These are phyloP conservation scores for Penicillium salamii DNA, from an alignment of 495 filamentous ascomycete genomes.

Conservation along the genomic window DNA sequence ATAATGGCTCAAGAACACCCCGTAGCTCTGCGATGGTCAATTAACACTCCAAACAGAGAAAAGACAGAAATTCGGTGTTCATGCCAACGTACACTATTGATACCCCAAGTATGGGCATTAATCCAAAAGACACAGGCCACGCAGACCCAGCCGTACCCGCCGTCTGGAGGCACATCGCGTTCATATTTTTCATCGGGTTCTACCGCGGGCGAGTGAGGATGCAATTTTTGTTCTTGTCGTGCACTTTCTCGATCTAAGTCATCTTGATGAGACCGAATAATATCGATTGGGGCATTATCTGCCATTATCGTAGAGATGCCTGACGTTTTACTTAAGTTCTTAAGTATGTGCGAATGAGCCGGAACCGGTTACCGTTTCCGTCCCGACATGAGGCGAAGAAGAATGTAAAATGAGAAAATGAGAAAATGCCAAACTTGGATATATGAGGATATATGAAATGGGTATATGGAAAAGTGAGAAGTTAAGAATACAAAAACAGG, in stretches of 20 bases:
- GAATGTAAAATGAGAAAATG: not conserved
- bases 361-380: conserved; percentile 13
- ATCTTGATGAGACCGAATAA: conserved; percentile 30
- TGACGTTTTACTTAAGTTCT: no score
- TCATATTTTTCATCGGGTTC: conserved; percentile 32
- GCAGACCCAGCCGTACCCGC: conserved; percentile 57
- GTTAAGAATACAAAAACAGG: no score
- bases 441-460: no score
- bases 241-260: conserved; percentile 14
- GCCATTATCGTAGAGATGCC: no score
- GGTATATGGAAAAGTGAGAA: no score
- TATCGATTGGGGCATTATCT: conserved; percentile 36
- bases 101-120: conserved; percentile 57
- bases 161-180: conserved; percentile 46
- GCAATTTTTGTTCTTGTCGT: conserved; percentile 3
- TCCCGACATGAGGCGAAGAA: conserved; percentile 9
- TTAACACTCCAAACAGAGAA: not conserved
- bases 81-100: conserved; percentile 42
- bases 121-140: conserved; percentile 50
- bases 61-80: not conserved
- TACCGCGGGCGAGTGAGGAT: conserved; percentile 7
- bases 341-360: no score
- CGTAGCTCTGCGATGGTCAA: conserved; percentile 43
- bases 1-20: conserved; percentile 72
- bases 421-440: no score